Evolutionary conservation across 208 protist genomes (phyloP), one percentile per base, ranked within the genome.

Genomic region (Crithidia mellificae): DNA sequence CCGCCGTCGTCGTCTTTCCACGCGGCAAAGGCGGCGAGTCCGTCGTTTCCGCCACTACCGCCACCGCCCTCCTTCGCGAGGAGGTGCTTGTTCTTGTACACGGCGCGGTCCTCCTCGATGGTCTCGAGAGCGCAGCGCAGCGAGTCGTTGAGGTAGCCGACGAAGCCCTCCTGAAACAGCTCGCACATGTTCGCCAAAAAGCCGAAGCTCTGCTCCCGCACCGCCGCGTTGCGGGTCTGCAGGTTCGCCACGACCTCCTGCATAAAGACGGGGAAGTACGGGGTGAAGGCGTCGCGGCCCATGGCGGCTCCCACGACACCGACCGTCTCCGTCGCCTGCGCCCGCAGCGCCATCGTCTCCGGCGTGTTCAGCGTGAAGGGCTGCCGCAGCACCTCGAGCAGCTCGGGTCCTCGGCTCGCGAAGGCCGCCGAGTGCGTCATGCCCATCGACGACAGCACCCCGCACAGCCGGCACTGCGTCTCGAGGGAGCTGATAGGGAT

Each of bases 131-230:
- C 85, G 43, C 68, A 85, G 29, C 39, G 63, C 27, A 94, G 72
- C 24, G 82, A 71, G 69, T 94, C 85, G 55, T 82, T 77, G 20
- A 96, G 77, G 62, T 85, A 90, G 15, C 68, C 65, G 20, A 83
- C 20, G 61, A 93, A 94, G 54, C 80, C 85, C 15, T 68, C 81
- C 32, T 65, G 52, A 29, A 93, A 78, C 30, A 85, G 70, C 68
- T 96, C 87, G 66, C 86, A 93, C 51, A 93, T 79, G 63, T 94
- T 94, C 22, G 83, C 75, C 24, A 91, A 47, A 69, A 96, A 94
- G 22, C 88, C 88, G 66, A 96, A 96, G 59, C 78, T 87, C 59
- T 93, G 77, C 78, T 94, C 91, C 15, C 84, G 87, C 63, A 96
- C 58, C 24, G 75, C 74, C 12, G 86, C 77, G 59, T 80, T 64